phyloP scores from a whole-genome alignment of 768 basidiomycete genomes.

The Candolleomyces eurysporus region DNA sequence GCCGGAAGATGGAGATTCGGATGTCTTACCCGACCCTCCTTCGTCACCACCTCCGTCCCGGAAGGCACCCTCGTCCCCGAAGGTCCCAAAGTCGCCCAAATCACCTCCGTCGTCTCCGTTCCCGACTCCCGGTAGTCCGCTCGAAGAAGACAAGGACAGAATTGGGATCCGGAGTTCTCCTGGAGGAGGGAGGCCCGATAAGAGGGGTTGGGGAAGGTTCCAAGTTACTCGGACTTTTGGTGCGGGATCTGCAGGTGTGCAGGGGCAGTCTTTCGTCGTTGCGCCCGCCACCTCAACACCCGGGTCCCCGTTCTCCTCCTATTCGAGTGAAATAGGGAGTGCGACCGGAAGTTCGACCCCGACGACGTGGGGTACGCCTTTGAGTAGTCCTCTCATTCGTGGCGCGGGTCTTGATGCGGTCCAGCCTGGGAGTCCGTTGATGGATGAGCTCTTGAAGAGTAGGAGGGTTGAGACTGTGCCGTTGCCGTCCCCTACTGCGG shows the following conservation, averaged over 20 bases:
- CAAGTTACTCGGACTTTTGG: background rate
- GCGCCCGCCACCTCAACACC: background rate
- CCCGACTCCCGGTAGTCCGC: background rate
- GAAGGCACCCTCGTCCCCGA: background rate
- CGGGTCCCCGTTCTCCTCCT: background rate
- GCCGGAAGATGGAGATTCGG: background rate
- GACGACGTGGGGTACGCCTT: background rate
- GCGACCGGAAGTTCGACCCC: background rate
- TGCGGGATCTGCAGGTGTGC: background rate
- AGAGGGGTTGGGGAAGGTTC: background rate
- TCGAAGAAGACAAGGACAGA: background rate
- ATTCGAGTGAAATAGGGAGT: background rate
- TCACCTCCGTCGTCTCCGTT: background rate
- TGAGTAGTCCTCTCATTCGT: background rate
- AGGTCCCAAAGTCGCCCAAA: background rate
- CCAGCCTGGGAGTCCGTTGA: slow-evolving; percentile 18
- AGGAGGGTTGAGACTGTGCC: slow-evolving; percentile 19
- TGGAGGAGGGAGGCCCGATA: background rate
- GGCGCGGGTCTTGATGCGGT: background rate
- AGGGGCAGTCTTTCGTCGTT: background rate
- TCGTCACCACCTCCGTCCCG: background rate
- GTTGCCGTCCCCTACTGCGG: slow-evolving; percentile 12
- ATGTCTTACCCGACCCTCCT: background rate
- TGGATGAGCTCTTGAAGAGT: slow-evolving; percentile 20
- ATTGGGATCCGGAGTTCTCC: background rate